Conservation (phyloP, 768 basidiomycete genomes). For the Lentinula guzmanii region DNA sequence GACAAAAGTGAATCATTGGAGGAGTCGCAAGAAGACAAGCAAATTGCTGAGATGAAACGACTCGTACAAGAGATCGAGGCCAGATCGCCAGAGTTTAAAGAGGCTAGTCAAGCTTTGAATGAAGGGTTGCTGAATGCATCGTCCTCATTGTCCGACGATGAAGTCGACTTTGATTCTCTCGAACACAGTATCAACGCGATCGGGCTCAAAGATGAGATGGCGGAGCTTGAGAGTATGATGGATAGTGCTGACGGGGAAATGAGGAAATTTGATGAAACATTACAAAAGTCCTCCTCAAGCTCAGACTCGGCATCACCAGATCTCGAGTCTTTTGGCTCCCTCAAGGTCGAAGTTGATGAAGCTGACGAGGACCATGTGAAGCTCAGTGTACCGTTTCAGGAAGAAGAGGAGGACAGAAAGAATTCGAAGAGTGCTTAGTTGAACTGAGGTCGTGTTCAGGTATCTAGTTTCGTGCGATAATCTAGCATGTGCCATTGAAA, state of each 20-base stretch:
- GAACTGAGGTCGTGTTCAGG: background rate
- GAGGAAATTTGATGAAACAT: background rate
- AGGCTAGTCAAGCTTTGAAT: constrained; percentile 2
- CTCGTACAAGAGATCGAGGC: background rate
- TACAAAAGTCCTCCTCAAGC: background rate
- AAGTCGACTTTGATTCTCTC: background rate
- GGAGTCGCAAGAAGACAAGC: background rate
- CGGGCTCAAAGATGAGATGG: background rate
- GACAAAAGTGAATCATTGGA: background rate
- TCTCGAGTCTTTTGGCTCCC: background rate
- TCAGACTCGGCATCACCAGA: background rate
- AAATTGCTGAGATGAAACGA: background rate
- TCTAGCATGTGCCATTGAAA: too few species aligned
- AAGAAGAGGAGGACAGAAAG: background rate
- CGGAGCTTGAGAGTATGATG: constrained; percentile 2
- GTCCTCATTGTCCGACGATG: background rate
- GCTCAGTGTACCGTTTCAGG: background rate
- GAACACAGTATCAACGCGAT: background rate
- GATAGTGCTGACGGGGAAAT: background rate
- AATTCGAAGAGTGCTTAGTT: background rate
- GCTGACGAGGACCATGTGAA: background rate
- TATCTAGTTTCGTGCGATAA: too few species aligned
- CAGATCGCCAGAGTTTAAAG: constrained; percentile 5
- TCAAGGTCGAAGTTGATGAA: background rate
- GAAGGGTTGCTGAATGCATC: background rate